Evolutionary conservation across 2,329 filamentous ascomycete species (phyloP), one percentile per base, ranked within the genome.

Genomic region (Talaromyces piceae): DNA sequence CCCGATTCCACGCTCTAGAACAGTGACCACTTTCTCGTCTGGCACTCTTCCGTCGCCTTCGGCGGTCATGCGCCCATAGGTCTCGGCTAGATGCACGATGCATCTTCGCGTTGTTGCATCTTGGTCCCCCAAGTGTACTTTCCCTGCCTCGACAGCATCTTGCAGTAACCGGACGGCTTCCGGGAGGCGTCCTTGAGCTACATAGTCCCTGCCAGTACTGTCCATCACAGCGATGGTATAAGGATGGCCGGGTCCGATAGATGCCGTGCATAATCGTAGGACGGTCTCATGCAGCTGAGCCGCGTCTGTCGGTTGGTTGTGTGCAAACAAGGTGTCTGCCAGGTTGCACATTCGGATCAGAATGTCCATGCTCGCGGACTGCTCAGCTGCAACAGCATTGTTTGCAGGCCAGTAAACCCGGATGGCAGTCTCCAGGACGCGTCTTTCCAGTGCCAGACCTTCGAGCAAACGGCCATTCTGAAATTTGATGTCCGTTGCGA

Each of bases 161-260:
- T 55, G 50, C 20, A 53, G 50, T n/a, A 55, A 39, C 18, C 53
- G 53, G 5, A 55, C 47, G 5, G 53, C 53, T 44, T 55, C 53
- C 5, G 25, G 27, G 16, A 55, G 44, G 8, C 47, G 50, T 11
- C 53, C 53, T 28, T 55, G 53, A 13, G 50, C 49, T 37, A 52
- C 53, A 28, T 55, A 53, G 27, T 55, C 53, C 43, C 53, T 48
- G n/a, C 53, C 53, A 9, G 50, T 49, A 25, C 53, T 55, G 25
- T 50, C 53, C 53, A 55, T 55, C 16, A 52, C 53, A 22, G 50
- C 53, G n/a, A 55, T 55, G 7, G 53, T 55, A 30, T 49, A 52
- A 18, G 53, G 53, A 33, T 55, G 50, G 11, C 53, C 53, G 11
- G 53, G 53, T 3, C 53, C 53, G 43, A 55, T 47, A 31, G 28